Conservation (phyloP, 2,329 filamentous ascomycete species). For the Orbilia ellipsospora region DNA sequence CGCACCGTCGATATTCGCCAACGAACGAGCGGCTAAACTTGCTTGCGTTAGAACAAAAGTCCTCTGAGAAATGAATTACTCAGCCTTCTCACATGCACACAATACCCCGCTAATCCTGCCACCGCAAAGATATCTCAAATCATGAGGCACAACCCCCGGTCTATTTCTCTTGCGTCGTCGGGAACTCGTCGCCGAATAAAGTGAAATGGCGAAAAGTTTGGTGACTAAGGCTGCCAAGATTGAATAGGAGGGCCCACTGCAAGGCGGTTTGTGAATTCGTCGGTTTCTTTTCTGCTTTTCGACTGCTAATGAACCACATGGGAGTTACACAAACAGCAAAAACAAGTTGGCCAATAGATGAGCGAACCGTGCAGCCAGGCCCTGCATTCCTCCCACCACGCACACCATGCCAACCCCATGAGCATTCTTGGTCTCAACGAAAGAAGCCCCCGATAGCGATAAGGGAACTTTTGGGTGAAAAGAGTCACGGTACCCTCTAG, state of each 20-base stretch:
- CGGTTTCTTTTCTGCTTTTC: slow-evolving; percentile 9
- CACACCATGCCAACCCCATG: slow-evolving; percentile 32
- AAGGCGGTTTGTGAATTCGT: slow-evolving; percentile 26
- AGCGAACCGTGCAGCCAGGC: slow-evolving; percentile 18
- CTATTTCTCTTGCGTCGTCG: slow-evolving; percentile 16
- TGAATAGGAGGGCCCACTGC: background rate
- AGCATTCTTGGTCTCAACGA: slow-evolving; percentile 13
- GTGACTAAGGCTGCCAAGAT: slow-evolving; percentile 42
- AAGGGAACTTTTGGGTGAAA: slow-evolving; percentile 3
- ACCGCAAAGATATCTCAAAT: slow-evolving; percentile 45
- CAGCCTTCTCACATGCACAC: slow-evolving; percentile 45
- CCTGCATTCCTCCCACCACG: slow-evolving; percentile 20
- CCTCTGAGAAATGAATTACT: slow-evolving; percentile 31
- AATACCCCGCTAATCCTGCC: slow-evolving; percentile 25
- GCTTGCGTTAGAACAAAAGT: slow-evolving; percentile 18
- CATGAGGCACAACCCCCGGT: slow-evolving; percentile 42
- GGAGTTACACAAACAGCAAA: slow-evolving; percentile 54
- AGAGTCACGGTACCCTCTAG: slow-evolving; percentile 25
- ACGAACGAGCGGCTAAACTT: slow-evolving; percentile 18
- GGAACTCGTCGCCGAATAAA: slow-evolving; percentile 46
- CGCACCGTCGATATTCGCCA: slow-evolving; percentile 13
- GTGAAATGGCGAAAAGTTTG: slow-evolving; percentile 7
- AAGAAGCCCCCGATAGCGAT: slow-evolving; percentile 39
- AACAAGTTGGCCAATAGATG: slow-evolving; percentile 36
- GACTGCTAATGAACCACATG: slow-evolving; percentile 35